Evolutionary conservation across 2,329 filamentous ascomycete genomes (phyloP), one percentile per base, ranked within the genome.

Genomic region (Pseudocercospora vitis): DNA sequence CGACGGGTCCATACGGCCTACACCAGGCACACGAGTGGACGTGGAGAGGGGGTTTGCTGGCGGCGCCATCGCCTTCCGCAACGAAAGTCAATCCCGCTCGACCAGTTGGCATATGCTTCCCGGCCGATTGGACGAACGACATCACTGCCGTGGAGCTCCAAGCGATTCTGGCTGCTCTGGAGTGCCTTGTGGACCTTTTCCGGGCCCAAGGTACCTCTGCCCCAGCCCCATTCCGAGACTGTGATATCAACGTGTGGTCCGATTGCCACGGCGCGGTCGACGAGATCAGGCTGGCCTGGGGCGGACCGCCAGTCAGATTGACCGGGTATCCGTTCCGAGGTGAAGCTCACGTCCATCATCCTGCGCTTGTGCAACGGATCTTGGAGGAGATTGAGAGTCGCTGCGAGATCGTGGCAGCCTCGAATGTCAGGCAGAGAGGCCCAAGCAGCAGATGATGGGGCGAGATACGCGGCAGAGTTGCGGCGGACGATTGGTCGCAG

Each of bases 231-330:
- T 16, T 52, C 42, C 29, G 5, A 8, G 21, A 31, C 14, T 12
- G 28, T 31, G 7, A 23, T 26, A 7, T 52, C 40, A 52, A 39
- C 32, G 50, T 52, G 42, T 37, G 28, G 29, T 39, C 29, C 23
- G 50, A 52, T 35, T 47, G 42, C 42, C 7, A 1, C 16, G 50
- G 47, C 14, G 50, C 50, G 19, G 6, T 40, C 16, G 50, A 18
- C 32, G 50, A 52, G 50, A 33, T 52, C 39, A 29, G 40, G 28
- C 28, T 26, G 18, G 40, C 40, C 19, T 45, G 28, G 39, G 50
- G 19, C 18, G 33, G 33, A 18, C 33, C 9, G 7, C 9, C 33
- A 9, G 14, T 37, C 33, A 16, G 4, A 4, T 11, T 11, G 33
- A 19, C 9, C n/a, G n/a, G n/a, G 7, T 18, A 14, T 18, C 3